These are phyloP conservation scores for Xylaria sp. DNA, from an alignment of 2,329 filamentous ascomycete genomes.

Conservation along the genomic window DNA sequence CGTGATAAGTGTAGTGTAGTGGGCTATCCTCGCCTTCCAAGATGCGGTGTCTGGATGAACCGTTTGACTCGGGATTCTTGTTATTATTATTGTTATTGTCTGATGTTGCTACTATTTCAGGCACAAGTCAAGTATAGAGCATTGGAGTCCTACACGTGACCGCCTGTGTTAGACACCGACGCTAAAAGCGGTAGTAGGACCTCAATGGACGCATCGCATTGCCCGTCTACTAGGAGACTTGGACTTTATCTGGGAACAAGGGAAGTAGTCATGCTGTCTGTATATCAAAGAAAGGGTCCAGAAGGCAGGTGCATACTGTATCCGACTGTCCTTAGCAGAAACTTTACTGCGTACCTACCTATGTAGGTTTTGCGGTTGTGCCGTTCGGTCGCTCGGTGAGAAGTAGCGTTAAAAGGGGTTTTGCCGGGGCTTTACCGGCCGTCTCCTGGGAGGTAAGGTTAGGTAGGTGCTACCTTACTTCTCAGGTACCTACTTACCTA, in stretches of 20 bases:
- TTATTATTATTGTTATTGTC: background rate
- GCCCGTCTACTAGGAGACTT: background rate
- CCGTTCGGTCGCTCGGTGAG: background rate
- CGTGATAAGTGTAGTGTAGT: background rate
- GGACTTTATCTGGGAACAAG: background rate
- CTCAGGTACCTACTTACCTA: too few species aligned
- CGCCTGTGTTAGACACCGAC: conserved; percentile 13
- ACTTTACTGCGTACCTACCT: too few species aligned
- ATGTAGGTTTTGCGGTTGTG: background rate
- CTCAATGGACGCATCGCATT: background rate
- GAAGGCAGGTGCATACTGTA: background rate
- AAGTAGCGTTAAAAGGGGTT: conserved; percentile 5
- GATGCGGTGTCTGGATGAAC: background rate
- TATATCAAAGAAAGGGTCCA: too few species aligned
- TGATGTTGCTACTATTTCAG: background rate
- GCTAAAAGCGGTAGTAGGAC: background rate
- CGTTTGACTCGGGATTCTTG: background rate
- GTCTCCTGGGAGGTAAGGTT: background rate
- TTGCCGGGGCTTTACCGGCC: conserved; percentile 33
- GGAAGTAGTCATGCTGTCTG: too few species aligned
- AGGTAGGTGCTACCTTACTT: conserved; percentile 1
- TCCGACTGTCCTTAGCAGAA: too few species aligned
- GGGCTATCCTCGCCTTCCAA: background rate
- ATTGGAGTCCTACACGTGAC: conserved; percentile 9
- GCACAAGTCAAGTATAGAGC: background rate